Evolutionary conservation across 2,329 filamentous ascomycete species (phyloP), one percentile per base, ranked within the genome.

Genomic region (Pseudogymnoascus verrucosus): DNA sequence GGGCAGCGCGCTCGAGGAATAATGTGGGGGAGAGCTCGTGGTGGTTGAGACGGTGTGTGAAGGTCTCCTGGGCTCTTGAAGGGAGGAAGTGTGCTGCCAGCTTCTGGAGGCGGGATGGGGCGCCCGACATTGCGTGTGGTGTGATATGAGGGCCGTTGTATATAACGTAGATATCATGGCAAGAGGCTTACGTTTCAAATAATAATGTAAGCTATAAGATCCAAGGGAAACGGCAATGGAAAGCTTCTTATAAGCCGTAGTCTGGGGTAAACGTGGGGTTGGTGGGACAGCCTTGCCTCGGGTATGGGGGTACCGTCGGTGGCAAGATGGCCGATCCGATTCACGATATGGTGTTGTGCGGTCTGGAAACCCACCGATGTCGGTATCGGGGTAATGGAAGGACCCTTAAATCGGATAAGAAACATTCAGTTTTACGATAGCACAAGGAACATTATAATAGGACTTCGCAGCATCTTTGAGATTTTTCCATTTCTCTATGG

Each of bases 11-110:
- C 68, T 90, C 89, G 21, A 96, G 79, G 74, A 96, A 97, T 75
- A 86, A 88, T 2, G 93, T 96, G 0, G 93, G 93, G 1, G 91
- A 93, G 31, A 98, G 84, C 14, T 88, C 85, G 76, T 93, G 89
- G 75, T 91, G 85, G 71, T 79, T 79, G 59, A 74, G 73, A 63
- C 74, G 69, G 47, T 67, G 66, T 37, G 65, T 63, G 4, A 65
- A 62, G 57, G 69, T 71, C 63, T 68, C 64, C 65, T 67, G 67
- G 51, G 69, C 59, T 12, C 76, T 74, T 60, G 75, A 74, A 31
- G 75, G 74, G 28, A 75, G 69, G 39, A 83, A 77, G 69, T 84
- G 84, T 64, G 78, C 78, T 37, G 82, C 75, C 67, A 90, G 80
- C 66, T 78, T 83, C 64, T 78, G 78, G 63, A 90, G 80, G 65